phyloP scores from a whole-genome alignment of 2,329 filamentous ascomycete species.

The Neocatenulostroma microsporum region DNA sequence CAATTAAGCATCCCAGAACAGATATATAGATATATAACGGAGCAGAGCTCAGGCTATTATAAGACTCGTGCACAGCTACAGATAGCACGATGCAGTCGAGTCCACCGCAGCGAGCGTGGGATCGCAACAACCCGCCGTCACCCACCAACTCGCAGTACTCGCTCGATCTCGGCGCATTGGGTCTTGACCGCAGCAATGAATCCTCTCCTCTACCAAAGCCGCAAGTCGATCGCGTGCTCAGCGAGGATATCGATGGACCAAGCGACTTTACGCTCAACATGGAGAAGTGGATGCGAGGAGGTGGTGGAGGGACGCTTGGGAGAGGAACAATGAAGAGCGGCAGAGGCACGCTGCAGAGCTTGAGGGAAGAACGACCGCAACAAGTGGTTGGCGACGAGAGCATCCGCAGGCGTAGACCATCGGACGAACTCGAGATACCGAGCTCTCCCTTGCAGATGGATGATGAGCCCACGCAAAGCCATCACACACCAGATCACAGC shows the following conservation, averaged over 20 bases:
- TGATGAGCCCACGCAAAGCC: slow-evolving; percentile 15
- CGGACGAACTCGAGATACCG: slow-evolving; percentile 1
- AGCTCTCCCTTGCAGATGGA: slow-evolving; percentile 7
- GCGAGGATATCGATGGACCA: slow-evolving; percentile 32
- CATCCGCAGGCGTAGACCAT: slow-evolving; percentile 5
- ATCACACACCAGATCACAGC: slow-evolving; percentile 23
- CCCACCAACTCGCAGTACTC: slow-evolving; percentile 25
- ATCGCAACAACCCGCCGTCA: slow-evolving; percentile 15
- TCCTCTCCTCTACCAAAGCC: slow-evolving; percentile 18
- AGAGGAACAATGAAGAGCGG: slow-evolving; percentile 14
- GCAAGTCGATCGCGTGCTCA: slow-evolving; percentile 23
- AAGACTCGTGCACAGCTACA: no score
- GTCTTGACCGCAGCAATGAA: slow-evolving; percentile 17
- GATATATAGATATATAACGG: no score
- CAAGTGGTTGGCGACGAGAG: slow-evolving; percentile 1
- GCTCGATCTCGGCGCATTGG: slow-evolving; percentile 27
- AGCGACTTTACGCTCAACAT: slow-evolving; percentile 33
- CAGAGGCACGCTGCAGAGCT: slow-evolving; percentile 6
- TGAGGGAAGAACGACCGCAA: slow-evolving; percentile 10
- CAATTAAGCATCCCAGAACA: no score
- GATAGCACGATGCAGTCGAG: slow-evolving; percentile 23
- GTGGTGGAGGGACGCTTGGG: slow-evolving; percentile 13
- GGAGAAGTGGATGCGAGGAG: slow-evolving; percentile 26
- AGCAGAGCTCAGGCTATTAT: no score
- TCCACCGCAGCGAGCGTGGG: slow-evolving; percentile 21